A percentile compares a stretch with the other conserved stretches of the same genome.
Evolutionary conservation across 495 filamentous ascomycete genomes (phyloP).

Genomic region (Hypoxylon lenormandii): DNA sequence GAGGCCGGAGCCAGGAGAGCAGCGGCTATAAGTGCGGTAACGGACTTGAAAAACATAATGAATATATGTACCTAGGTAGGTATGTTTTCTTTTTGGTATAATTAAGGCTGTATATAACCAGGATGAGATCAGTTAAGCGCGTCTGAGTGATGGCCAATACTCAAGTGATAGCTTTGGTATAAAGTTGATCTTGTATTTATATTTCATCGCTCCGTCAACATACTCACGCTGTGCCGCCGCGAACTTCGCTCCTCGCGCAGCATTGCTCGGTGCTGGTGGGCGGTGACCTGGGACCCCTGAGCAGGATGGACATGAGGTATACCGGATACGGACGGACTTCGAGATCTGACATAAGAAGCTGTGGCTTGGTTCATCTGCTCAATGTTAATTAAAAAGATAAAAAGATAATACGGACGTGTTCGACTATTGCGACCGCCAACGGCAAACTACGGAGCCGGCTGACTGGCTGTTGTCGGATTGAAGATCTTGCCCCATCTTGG

Average conservation of each 20-base stretch:
- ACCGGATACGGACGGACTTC: constrained; percentile 8
- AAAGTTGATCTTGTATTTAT: constrained; percentile 21
- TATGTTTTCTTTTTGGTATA: too few relatives aligned
- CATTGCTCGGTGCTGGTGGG: neutral
- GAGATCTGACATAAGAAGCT: constrained; percentile 9
- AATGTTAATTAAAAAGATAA: constrained; percentile 22
- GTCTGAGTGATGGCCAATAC: neutral
- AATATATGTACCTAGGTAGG: neutral
- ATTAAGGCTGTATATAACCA: neutral
- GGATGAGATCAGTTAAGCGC: too few relatives aligned
- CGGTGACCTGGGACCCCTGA: neutral
- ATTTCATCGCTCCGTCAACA: constrained; percentile 13
- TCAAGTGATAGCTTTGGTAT: neutral
- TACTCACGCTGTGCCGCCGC: constrained; percentile 4
- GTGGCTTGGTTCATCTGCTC: neutral
- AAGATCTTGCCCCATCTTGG: constrained; percentile 29
- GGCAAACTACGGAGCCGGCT: constrained; percentile 22
- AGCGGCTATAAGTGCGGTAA: constrained; percentile 24
- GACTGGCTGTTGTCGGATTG: constrained; percentile 10
- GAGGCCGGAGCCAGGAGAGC: constrained; percentile 32
- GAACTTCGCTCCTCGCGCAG: neutral
- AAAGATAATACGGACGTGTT: neutral
- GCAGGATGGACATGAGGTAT: constrained; percentile 10
- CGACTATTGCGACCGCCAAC: constrained; percentile 11
- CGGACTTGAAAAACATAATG: constrained; percentile 31